These are phyloP conservation scores for Lachancea mirantina DNA, from an alignment of 805 yeast species.

Conservation along the genomic window DNA sequence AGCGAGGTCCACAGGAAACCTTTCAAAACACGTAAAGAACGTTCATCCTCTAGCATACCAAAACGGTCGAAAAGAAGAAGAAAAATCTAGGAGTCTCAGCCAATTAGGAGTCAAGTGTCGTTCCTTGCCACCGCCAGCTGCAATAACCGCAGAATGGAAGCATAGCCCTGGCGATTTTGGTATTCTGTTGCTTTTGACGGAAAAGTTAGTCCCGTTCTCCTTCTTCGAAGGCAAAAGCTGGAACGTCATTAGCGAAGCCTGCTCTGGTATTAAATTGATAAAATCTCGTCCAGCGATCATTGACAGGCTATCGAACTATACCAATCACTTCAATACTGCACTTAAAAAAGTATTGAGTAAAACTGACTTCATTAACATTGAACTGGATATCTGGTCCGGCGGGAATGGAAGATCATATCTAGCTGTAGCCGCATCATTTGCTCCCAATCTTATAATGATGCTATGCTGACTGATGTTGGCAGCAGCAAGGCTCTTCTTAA, in stretches of 20 bases:
- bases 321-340: too few relatives aligned
- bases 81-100: neutral
- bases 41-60: constrained; percentile 1
- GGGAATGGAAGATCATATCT: constrained; percentile 4
- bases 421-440: constrained; percentile 5
- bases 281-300: too few relatives aligned
- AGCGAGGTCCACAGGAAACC: constrained; percentile 5
- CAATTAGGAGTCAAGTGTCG: neutral
- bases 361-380: constrained; percentile 1
- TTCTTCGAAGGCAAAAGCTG: neutral
- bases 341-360: too few relatives aligned
- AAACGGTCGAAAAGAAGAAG: neutral
- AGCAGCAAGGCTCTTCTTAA: constrained; percentile 1
- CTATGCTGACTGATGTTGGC: neutral
- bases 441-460: constrained; percentile 1
- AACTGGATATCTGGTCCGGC: constrained; percentile 4
- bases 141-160: neutral
- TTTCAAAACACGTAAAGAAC: constrained; percentile 3
- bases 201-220: neutral
- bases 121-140: constrained; percentile 2
- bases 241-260: neutral
- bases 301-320: too few relatives aligned
- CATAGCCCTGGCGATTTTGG: constrained; percentile 2
- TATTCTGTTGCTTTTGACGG: constrained; percentile 1
- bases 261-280: too few relatives aligned